Conservation (phyloP, 2,329 filamentous ascomycete genomes). For the Alternaria rosae region DNA sequence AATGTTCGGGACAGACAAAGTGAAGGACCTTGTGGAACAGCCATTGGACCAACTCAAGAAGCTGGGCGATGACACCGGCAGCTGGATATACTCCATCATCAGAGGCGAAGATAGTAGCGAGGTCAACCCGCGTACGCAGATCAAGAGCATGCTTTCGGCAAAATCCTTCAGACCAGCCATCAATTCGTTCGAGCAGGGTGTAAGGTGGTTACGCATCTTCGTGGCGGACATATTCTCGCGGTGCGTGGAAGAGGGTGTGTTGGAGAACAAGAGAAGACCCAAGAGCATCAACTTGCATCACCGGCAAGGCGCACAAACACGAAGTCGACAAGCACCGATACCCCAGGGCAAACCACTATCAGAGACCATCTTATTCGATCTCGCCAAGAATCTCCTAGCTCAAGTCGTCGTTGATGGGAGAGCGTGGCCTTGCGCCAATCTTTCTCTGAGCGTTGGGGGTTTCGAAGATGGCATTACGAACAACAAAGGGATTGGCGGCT, state of each 20-base stretch:
- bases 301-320: conserved; percentile 74
- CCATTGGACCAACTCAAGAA: conserved; percentile 77
- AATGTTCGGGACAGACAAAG: conserved; percentile 80
- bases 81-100: conserved; percentile 85
- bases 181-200: conserved; percentile 76
- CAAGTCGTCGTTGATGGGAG: conserved; percentile 80
- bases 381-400: conserved; percentile 77
- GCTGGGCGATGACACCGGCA: conserved; percentile 82
- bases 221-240: conserved; percentile 88
- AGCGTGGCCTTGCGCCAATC: conserved; percentile 90
- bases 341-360: conserved; percentile 77
- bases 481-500: conserved; percentile 85
- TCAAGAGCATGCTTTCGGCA: conserved; percentile 96
- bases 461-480: conserved; percentile 87
- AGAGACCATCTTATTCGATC: conserved; percentile 74
- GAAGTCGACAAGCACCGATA: conserved; percentile 78
- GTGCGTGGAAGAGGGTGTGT: conserved; percentile 86
- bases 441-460: conserved; percentile 87
- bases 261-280: conserved; percentile 86
- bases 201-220: conserved; percentile 90
- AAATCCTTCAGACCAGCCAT: conserved; percentile 93
- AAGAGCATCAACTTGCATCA: conserved; percentile 87
- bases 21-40: conserved; percentile 77
- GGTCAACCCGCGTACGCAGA: conserved; percentile 88
- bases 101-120: conserved; percentile 87